These are phyloP conservation scores for Diaporthe citriasiana DNA, from an alignment of 2,329 filamentous ascomycete species.

Conservation along the genomic window DNA sequence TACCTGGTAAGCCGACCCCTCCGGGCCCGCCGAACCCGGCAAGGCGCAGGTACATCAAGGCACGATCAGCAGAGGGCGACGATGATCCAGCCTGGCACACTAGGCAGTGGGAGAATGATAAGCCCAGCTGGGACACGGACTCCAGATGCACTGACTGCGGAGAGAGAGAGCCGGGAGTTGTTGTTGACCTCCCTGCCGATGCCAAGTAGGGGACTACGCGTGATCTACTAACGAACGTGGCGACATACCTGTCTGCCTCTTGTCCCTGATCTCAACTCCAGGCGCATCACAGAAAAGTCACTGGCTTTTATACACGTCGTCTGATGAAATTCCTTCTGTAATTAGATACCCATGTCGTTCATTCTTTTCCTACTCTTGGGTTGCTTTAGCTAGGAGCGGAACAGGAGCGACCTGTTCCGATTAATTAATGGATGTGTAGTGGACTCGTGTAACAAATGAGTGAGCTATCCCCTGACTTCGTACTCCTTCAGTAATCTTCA, in stretches of 20 bases:
- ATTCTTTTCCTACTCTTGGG: constrained; percentile 26
- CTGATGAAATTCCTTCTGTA: neutral
- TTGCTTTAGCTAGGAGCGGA: constrained; percentile 7
- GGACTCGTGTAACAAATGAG: neutral
- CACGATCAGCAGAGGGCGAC: neutral
- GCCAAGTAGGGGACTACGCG: neutral
- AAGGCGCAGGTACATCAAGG: constrained; percentile 9
- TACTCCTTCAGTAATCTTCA: neutral
- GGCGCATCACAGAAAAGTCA: neutral
- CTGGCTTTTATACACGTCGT: neutral
- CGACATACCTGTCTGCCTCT: neutral
- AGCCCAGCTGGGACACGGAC: constrained; percentile 39
- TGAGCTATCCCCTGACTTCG: too few relatives aligned
- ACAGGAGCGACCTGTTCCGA: neutral
- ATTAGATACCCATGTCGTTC: constrained; percentile 35
- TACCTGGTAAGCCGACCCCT: too few relatives aligned
- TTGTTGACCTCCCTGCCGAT: neutral
- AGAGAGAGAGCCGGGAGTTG: constrained; percentile 9
- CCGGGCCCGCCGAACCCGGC: neutral
- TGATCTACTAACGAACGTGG: neutral
- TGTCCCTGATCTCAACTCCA: neutral
- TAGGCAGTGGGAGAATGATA: constrained; percentile 38
- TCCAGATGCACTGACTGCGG: constrained; percentile 30
- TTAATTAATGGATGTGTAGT: neutral
- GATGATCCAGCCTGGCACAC: constrained; percentile 20